These are phyloP conservation scores for Stylonectria norvegica DNA, from an alignment of 2,329 filamentous ascomycete species.

Conservation along the genomic window DNA sequence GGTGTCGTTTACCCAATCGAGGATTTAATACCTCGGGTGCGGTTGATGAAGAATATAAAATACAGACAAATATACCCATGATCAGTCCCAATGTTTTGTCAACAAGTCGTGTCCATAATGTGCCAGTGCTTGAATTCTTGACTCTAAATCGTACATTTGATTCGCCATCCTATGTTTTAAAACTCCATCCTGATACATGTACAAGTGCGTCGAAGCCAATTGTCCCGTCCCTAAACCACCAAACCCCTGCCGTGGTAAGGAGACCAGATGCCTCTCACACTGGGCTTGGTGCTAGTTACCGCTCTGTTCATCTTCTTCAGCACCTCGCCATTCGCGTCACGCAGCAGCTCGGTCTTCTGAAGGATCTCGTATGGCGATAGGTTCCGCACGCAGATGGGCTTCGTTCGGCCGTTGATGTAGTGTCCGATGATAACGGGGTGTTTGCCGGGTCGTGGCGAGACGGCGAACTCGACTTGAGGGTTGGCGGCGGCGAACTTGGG, in stretches of 20 bases:
- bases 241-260: conserved; percentile 63
- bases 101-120: conserved; percentile 5
- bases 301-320: conserved; percentile 61
- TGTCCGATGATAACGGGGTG: conserved; percentile 86
- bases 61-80: conserved; percentile 24
- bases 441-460: conserved; percentile 84
- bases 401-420: conserved; percentile 87
- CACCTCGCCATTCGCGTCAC: conserved; percentile 74
- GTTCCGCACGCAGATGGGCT: conserved; percentile 86
- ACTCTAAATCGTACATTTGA: conserved; percentile 26
- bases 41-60: conserved; percentile 23
- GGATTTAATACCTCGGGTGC: conserved; percentile 2
- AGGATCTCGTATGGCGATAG: conserved; percentile 76
- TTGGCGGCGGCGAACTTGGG: conserved; percentile 74
- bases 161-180: conserved; percentile 29
- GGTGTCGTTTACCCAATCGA: conserved; percentile 7
- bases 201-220: conserved; percentile 24
- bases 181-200: conserved; percentile 22
- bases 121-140: conserved; percentile 17
- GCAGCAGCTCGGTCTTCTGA: conserved; percentile 71
- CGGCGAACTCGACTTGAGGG: conserved; percentile 84
- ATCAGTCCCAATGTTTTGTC: conserved; percentile 1
- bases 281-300: conserved; percentile 60
- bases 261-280: conserved; percentile 68
- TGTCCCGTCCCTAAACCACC: conserved; percentile 41